A percentile compares a stretch with the other conserved stretches of the same genome.
These are phyloP conservation scores for Aspergillus aculeatinus DNA, from an alignment of 2,329 filamentous ascomycete species.

Conservation along the genomic window DNA sequence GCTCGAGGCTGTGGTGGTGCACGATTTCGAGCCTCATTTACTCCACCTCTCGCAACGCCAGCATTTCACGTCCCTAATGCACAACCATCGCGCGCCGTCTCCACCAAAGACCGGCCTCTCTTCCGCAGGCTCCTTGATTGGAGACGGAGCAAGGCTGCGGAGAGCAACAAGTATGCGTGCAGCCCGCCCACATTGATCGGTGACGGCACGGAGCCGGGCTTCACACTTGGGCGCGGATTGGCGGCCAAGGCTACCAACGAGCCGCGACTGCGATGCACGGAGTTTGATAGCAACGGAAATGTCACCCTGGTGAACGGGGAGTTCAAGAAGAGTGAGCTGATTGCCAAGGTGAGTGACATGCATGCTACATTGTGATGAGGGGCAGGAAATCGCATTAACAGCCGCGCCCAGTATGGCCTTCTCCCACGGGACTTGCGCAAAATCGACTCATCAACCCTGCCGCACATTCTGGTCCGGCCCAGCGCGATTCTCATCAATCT, in stretches of 20 bases:
- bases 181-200: conserved; percentile 60
- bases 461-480: conserved; percentile 90
- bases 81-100: conserved; percentile 27
- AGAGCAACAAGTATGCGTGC: conserved; percentile 52
- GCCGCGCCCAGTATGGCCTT: conserved; percentile 77
- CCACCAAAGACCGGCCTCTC: conserved; percentile 35
- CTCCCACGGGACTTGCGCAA: conserved; percentile 93
- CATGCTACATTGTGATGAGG: too few relatives aligned
- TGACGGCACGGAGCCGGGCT: conserved; percentile 59
- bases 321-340: conserved; percentile 96
- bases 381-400: conserved; percentile 44
- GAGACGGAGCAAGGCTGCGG: conserved; percentile 31
- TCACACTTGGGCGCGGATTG: conserved; percentile 68
- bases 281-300: conserved; percentile 88
- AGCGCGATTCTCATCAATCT: conserved; percentile 93
- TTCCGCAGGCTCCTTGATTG: conserved; percentile 39
- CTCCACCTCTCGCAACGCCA: conserved; percentile 6
- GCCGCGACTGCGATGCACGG: conserved; percentile 84
- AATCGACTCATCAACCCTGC: conserved; percentile 93
- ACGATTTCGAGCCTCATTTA: conserved; percentile 15
- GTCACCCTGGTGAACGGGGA: conserved; percentile 92
- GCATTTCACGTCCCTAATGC: conserved; percentile 12
- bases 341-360: conserved; percentile 69
- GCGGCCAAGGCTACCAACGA: conserved; percentile 78
- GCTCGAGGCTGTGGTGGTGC: conserved; percentile 11